A percentile compares a stretch with the other conserved stretches of the same genome.
Conservation (phyloP, 371 early-diverging fungal genomes). For the Mortierella sp. region DNA sequence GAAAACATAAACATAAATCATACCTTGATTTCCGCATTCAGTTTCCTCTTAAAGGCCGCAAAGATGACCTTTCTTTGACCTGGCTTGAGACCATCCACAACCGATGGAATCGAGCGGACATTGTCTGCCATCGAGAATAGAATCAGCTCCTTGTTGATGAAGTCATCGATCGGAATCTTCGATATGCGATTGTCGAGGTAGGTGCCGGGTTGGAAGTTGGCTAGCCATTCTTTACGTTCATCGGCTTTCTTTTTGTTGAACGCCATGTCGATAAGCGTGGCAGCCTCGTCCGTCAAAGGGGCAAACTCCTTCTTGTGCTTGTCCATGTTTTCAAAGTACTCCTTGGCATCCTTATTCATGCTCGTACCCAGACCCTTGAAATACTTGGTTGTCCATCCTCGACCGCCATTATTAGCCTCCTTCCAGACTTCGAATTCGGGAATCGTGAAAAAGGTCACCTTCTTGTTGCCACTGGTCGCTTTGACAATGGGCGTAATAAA, state of each 20-base stretch:
- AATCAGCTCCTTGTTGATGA: slow-evolving; percentile 98
- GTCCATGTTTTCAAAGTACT: slow-evolving; percentile 91
- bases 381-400: slow-evolving; percentile 94
- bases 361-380: slow-evolving; percentile 99
- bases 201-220: slow-evolving; percentile 89
- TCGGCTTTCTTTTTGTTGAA: slow-evolving; percentile 98
- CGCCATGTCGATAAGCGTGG: slow-evolving; percentile 94
- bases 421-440: slow-evolving; percentile 98
- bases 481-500: slow-evolving; percentile 99
- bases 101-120: slow-evolving; percentile 96
- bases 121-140: slow-evolving; percentile 99
- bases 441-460: slow-evolving; percentile 92
- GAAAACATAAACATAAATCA: not conserved
- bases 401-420: slow-evolving; percentile 67
- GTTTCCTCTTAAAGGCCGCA: slow-evolving; percentile 92
- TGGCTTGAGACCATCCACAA: slow-evolving; percentile 99
- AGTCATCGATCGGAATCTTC: slow-evolving; percentile 91
- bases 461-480: slow-evolving; percentile 71
- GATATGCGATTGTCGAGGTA: slow-evolving; percentile 90
- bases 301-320: slow-evolving; percentile 93
- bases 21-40: slow-evolving; percentile 92
- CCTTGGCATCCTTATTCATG: slow-evolving; percentile 91
- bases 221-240: slow-evolving; percentile 98
- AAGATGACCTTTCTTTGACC: slow-evolving; percentile 99
- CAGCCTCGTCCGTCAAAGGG: slow-evolving; percentile 73